Conservation (phyloP, 78 protist species). For the Dictyostelium brefeldianum region DNA sequence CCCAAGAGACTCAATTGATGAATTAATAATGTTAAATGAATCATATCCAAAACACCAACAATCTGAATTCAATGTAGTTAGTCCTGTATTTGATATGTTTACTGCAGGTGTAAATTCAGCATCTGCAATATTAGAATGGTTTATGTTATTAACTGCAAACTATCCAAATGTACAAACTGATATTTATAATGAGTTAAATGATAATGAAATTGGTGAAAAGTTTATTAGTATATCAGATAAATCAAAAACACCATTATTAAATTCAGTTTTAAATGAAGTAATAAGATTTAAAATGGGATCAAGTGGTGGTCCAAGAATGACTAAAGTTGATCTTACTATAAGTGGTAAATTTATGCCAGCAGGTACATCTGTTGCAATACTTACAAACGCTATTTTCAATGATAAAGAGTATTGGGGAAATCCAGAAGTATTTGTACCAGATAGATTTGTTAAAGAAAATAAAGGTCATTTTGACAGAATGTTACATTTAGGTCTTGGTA, state of each 20-base stretch:
- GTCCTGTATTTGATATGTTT: not conserved
- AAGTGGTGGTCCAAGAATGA: not conserved
- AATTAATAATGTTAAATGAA: not conserved
- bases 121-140: slow-evolving; percentile 17
- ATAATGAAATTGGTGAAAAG: no score
- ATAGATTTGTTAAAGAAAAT: slow-evolving; percentile 23
- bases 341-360: slow-evolving; percentile 18
- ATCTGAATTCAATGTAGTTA: not conserved
- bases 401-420: slow-evolving; percentile 22
- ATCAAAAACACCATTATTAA: slow-evolving; percentile 2
- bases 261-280: slow-evolving; percentile 33
- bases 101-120: slow-evolving; percentile 19
- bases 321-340: not conserved
- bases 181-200: slow-evolving; percentile 13
- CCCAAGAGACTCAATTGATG: not conserved
- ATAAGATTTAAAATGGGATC: slow-evolving; percentile 6
- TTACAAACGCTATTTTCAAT: not conserved
- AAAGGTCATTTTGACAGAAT: not conserved
- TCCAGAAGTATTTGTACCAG: slow-evolving; percentile 44
- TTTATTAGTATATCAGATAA: not conserved
- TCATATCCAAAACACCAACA: not conserved
- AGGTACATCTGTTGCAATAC: not conserved
- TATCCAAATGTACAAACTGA: not conserved
- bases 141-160: slow-evolving; percentile 11
- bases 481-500: slow-evolving; percentile 34